Evolutionary conservation across 2,329 filamentous ascomycete species (phyloP).

Genomic region (Fonsecaea pedrosoi): DNA sequence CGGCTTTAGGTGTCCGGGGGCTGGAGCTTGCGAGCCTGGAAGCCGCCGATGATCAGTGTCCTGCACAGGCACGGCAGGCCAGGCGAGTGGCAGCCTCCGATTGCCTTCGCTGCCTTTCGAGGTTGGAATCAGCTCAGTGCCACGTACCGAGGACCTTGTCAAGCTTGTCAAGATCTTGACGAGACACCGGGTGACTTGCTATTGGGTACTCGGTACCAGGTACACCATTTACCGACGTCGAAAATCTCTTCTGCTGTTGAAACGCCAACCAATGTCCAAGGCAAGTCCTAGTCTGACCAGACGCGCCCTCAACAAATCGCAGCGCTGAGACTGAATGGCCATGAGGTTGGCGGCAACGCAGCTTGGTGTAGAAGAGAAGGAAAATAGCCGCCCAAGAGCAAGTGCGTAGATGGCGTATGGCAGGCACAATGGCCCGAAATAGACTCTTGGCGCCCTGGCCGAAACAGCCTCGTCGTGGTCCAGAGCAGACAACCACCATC

Average conservation of each 20-base stretch:
- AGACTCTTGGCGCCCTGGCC: conserved; percentile 22
- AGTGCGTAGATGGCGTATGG: not conserved
- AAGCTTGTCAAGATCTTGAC: too few relatives aligned
- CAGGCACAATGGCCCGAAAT: conserved; percentile 16
- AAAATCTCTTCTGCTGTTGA: not conserved
- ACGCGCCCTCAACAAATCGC: conserved; percentile 24
- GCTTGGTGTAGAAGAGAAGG: not conserved
- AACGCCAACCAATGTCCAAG: conserved; percentile 6
- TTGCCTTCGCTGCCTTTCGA: not conserved
- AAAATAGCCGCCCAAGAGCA: conserved; percentile 25
- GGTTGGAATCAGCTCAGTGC: too few relatives aligned
- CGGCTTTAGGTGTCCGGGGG: not conserved
- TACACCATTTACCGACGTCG: not conserved
- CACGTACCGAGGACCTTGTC: too few relatives aligned
- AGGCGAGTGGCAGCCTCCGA: not conserved
- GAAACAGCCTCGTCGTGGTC: conserved; percentile 26
- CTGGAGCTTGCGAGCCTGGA: conserved; percentile 4
- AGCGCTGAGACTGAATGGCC: conserved; percentile 19
- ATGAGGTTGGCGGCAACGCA: conserved; percentile 30
- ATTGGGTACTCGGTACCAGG: not conserved
- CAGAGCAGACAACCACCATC: conserved; percentile 26
- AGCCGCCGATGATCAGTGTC: conserved; percentile 8
- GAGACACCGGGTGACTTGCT: not conserved
- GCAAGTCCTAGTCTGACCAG: conserved; percentile 29
- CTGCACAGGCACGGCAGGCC: not conserved